A percentile compares a stretch with the other conserved stretches of the same genome.
Evolutionary conservation across 345 rosid species (phyloP).

Genomic region (Gossypium sturtianum): DNA sequence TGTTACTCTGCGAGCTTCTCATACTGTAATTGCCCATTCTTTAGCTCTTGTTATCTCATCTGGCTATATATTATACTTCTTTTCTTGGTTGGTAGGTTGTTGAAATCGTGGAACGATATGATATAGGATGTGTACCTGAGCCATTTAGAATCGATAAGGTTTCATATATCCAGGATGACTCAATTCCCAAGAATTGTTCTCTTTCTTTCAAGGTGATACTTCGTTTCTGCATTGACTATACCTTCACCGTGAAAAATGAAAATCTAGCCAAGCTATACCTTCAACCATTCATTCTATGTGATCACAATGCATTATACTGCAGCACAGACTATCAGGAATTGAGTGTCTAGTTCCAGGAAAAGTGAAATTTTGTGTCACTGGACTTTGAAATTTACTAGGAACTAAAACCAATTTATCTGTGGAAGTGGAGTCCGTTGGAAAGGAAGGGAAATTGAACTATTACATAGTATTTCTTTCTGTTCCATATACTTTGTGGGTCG

Average conservation of each 20-base stretch:
- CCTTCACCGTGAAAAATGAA: not conserved
- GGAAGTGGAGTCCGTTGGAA: too few species aligned
- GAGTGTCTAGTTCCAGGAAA: not conserved
- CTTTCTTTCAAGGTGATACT: constrained; percentile 49
- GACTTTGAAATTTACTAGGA: too few species aligned
- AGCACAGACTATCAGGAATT: not conserved
- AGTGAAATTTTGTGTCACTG: not conserved
- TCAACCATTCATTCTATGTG: not conserved
- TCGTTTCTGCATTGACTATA: constrained; percentile 8
- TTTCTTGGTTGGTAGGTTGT: constrained; percentile 48
- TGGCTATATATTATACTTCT: not conserved
- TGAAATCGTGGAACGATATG: constrained; percentile 66
- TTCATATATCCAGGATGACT: constrained; percentile 49
- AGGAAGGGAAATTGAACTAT: too few species aligned
- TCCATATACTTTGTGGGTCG: not conserved
- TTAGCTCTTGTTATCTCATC: constrained; percentile 1
- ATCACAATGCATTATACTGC: not conserved
- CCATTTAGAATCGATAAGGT: constrained; percentile 43
- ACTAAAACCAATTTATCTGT: too few species aligned
- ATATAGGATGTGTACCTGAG: constrained; percentile 63
- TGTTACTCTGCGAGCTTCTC: constrained; percentile 58
- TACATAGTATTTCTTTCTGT: not conserved
- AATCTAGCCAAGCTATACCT: not conserved
- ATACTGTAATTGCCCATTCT: constrained; percentile 35
- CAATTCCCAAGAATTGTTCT: constrained; percentile 59